Conservation (phyloP, 108 stramenopile species). For the Schizochytrium sp. region DNA sequence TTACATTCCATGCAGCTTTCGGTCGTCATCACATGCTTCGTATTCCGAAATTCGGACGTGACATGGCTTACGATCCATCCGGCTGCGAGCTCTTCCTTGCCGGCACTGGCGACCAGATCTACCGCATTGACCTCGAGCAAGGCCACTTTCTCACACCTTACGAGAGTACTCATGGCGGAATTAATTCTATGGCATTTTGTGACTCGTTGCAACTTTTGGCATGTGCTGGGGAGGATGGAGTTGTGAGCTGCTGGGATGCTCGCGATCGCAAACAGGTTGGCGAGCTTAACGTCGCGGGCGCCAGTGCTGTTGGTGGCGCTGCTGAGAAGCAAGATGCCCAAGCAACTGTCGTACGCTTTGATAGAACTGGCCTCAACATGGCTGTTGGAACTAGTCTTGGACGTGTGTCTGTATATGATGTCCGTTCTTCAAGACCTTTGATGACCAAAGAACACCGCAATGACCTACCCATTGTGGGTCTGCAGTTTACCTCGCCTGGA, state of each 20-base stretch:
- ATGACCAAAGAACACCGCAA: slow-evolving; percentile 94
- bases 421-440: slow-evolving; percentile 88
- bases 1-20: slow-evolving; percentile 97
- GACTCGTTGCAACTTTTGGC: slow-evolving; percentile 82
- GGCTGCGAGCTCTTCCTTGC: slow-evolving; percentile 91
- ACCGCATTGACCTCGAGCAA: slow-evolving; percentile 93
- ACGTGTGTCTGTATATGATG: slow-evolving; percentile 90
- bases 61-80: slow-evolving; percentile 90
- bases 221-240: slow-evolving; percentile 88
- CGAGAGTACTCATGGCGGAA: slow-evolving; percentile 73
- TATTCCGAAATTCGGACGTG: slow-evolving; percentile 94
- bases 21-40: slow-evolving; percentile 89
- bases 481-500: slow-evolving; percentile 86
- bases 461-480: slow-evolving; percentile 90
- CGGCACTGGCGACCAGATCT: slow-evolving; percentile 82
- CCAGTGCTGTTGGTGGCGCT: background rate
- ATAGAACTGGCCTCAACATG: slow-evolving; percentile 86
- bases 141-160: slow-evolving; percentile 92
- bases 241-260: slow-evolving; percentile 90
- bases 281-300: slow-evolving; percentile 82
- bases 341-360: slow-evolving; percentile 87
- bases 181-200: slow-evolving; percentile 81
- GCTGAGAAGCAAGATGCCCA: slow-evolving; percentile 72
- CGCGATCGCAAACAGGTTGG: slow-evolving; percentile 83
- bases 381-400: slow-evolving; percentile 92